phyloP scores from a whole-genome alignment of 1,284 basidiomycete genomes.

The Ustilago tritici region DNA sequence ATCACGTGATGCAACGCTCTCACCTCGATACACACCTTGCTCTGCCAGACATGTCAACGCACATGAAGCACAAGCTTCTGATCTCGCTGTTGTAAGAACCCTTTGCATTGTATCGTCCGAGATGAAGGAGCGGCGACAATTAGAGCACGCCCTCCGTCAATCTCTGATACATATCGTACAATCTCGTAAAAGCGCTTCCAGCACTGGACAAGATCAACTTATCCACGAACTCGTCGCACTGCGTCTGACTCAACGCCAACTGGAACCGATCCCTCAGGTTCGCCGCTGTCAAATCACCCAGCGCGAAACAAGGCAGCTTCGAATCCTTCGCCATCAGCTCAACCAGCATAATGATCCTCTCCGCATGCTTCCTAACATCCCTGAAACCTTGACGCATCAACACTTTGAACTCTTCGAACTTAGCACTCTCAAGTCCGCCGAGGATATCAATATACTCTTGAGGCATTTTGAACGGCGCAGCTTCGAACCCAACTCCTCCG shows the following conservation, averaged over 20 bases:
- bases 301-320: slow-evolving; percentile 88
- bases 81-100: neutral
- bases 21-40: neutral
- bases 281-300: slow-evolving; percentile 90
- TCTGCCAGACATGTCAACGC: neutral
- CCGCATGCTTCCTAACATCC: slow-evolving; percentile 93
- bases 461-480: slow-evolving; percentile 97
- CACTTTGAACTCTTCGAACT: slow-evolving; percentile 85
- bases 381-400: slow-evolving; percentile 94
- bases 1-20: neutral
- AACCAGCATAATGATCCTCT: slow-evolving; percentile 93
- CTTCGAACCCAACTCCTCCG: slow-evolving; percentile 94
- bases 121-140: neutral
- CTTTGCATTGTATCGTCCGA: neutral
- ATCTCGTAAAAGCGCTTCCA: slow-evolving; percentile 66
- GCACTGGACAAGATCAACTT: slow-evolving; percentile 60
- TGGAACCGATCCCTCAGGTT: slow-evolving; percentile 91
- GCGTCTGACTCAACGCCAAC: slow-evolving; percentile 84
- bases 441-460: slow-evolving; percentile 95
- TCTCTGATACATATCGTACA: slow-evolving; percentile 68
- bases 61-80: neutral
- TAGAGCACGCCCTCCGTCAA: slow-evolving; percentile 61
- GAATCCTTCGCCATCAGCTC: slow-evolving; percentile 98
- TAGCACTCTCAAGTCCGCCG: slow-evolving; percentile 83
- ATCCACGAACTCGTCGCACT: slow-evolving; percentile 85